Evolutionary conservation across 2,329 filamentous ascomycete species (phyloP).

Genomic region (Fusarium staphyleae): DNA sequence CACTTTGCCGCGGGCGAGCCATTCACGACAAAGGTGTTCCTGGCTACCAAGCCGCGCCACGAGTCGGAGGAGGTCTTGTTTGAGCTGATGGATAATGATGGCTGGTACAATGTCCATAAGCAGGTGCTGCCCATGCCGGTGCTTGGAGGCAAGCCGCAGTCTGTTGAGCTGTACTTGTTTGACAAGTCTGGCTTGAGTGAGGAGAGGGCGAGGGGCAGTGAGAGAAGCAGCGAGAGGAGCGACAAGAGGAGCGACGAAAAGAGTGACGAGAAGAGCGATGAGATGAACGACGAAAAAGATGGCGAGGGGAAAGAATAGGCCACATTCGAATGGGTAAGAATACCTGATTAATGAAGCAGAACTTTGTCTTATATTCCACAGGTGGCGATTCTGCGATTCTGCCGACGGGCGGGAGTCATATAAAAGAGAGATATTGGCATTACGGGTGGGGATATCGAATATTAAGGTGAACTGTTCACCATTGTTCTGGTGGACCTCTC

Average conservation of each 20-base stretch:
- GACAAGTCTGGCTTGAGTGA: slow-evolving; percentile 46
- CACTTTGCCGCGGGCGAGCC: slow-evolving; percentile 26
- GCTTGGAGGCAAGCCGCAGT: slow-evolving; percentile 53
- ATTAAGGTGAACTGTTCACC: too few species aligned
- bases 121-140: slow-evolving; percentile 55
- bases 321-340: background rate
- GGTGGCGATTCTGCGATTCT: slow-evolving; percentile 18
- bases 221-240: background rate
- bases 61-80: slow-evolving; percentile 60
- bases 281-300: background rate
- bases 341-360: slow-evolving; percentile 7
- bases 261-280: background rate
- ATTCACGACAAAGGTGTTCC: slow-evolving; percentile 53
- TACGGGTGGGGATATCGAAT: too few species aligned
- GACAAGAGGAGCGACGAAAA: background rate
- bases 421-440: too few species aligned
- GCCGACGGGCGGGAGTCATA: background rate
- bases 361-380: background rate
- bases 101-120: slow-evolving; percentile 54
- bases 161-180: slow-evolving; percentile 62
- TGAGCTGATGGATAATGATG: slow-evolving; percentile 52
- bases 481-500: too few species aligned
- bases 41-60: slow-evolving; percentile 65
- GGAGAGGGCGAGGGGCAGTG: slow-evolving; percentile 12
- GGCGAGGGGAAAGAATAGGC: slow-evolving; percentile 8